Conservation (phyloP, 2,329 filamentous ascomycete genomes). For the Coleophoma eucalyptorum region DNA sequence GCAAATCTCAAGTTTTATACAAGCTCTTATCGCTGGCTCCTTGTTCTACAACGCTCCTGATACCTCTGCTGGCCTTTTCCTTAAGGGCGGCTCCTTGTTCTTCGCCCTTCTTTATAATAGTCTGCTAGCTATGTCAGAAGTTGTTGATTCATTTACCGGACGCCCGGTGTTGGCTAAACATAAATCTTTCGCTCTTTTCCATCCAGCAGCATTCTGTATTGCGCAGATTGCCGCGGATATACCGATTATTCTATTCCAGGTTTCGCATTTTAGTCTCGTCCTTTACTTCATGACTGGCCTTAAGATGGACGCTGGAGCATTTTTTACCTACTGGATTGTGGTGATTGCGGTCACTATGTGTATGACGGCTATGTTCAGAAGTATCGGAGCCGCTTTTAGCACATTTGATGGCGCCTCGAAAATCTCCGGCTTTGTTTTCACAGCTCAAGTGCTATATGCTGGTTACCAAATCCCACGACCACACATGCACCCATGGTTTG, state of each 20-base stretch:
- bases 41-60: constrained; percentile 62
- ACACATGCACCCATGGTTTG: constrained; percentile 60
- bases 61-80: constrained; percentile 56
- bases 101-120: constrained; percentile 60
- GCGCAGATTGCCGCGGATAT: constrained; percentile 52
- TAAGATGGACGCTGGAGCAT: constrained; percentile 43
- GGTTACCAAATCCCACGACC: constrained; percentile 60
- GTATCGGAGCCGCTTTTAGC: constrained; percentile 49
- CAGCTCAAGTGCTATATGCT: constrained; percentile 54
- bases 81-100: constrained; percentile 62
- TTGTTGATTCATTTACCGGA: constrained; percentile 59
- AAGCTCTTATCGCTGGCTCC: constrained; percentile 61
- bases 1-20: constrained; percentile 50
- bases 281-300: constrained; percentile 63
- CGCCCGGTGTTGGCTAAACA: constrained; percentile 57
- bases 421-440: constrained; percentile 45
- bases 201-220: constrained; percentile 55
- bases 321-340: constrained; percentile 59
- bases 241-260: constrained; percentile 53
- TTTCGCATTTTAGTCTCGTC: constrained; percentile 52
- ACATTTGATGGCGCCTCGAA: constrained; percentile 59
- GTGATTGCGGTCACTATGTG: constrained; percentile 47
- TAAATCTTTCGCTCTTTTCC: constrained; percentile 52
- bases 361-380: constrained; percentile 56
- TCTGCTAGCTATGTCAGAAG: constrained; percentile 62